Base-by-base conservation (phyloP, 352 stramenopile species). In the Pythium aquatile region DNA sequence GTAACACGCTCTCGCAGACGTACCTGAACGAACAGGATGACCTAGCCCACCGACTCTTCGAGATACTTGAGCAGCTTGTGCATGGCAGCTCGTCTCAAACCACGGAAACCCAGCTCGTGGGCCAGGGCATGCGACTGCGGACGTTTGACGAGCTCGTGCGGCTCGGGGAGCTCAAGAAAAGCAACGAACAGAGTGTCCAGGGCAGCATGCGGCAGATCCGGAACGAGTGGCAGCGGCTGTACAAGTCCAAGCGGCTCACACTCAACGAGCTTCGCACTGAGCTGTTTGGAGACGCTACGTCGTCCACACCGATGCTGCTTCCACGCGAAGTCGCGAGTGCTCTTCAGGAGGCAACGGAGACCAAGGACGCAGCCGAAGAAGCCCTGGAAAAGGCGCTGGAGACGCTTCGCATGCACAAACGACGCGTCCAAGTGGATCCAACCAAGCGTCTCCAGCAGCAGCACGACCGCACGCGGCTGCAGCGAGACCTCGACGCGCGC, bases 141-240 rank as follows among this genome's bases (percentile, higher is more conserved):
- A 74, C 70, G 20, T 77, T 77, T 42, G 66, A 77, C 32, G 66
- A 74, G 24, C 55, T 77, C 20, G 66, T 65, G 51, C 70, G 70
- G 4, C 24, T 74, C 14, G 42, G 48, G 14, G 55, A 74, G 13
- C 35, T 51, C 0, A 66, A 63, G 11, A 17, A 44, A 30, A 16
- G 40, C 13, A 69, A 65, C n/a, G 62, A 73, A 24, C 2, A 59
- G n/a, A 69, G 28, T 47, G 14, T 63, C 2, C 32, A 49, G n/a
- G 51, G 67, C 16, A 58, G 33, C 49, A 35, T 59, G 10, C 8
- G 7, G 13, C 49, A 61, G 29, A 17, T 77, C 3, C n/a, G 61
- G 11, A 16, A 20, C 28, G 70, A 77, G 49, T 69, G 63, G 61
- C 42, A 58, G 6, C 42, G 57, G n/a, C 46, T 77, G 4, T 71